Evolutionary conservation across 2,329 filamentous ascomycete genomes (phyloP).

Genomic region (Clathrospora elynae): DNA sequence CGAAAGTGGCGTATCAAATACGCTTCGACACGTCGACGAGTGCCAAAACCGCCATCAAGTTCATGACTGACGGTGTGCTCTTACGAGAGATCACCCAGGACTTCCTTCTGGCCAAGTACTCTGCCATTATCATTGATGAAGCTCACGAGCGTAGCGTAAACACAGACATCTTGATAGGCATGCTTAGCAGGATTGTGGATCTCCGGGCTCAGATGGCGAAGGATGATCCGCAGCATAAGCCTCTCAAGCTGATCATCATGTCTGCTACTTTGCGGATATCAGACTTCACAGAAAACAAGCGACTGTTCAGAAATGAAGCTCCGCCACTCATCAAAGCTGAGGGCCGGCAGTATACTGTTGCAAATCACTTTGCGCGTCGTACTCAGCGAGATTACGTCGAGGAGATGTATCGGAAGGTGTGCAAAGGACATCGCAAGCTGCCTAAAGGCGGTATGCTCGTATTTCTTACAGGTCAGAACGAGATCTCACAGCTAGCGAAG

Average conservation of each 20-base stretch:
- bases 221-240: constrained; percentile 71
- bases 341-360: constrained; percentile 89
- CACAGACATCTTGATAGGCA: constrained; percentile 96
- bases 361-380: constrained; percentile 81
- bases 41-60: constrained; percentile 87
- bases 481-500: constrained; percentile 84
- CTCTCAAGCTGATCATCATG: constrained; percentile 96
- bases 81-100: constrained; percentile 90
- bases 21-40: constrained; percentile 87
- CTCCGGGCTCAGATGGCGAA: constrained; percentile 74
- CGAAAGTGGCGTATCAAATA: constrained; percentile 85
- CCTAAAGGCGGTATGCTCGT: constrained; percentile 90
- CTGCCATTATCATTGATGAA: constrained; percentile 92
- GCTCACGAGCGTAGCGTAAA: constrained; percentile 97
- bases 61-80: constrained; percentile 98
- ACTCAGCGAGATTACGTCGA: constrained; percentile 89
- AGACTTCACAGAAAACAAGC: constrained; percentile 84
- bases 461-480: constrained; percentile 91
- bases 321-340: constrained; percentile 89
- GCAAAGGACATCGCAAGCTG: constrained; percentile 83
- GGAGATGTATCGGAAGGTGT: constrained; percentile 86
- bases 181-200: constrained; percentile 91
- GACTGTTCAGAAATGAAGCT: constrained; percentile 71
- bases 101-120: constrained; percentile 86
- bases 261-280: constrained; percentile 91